Conservation (phyloP, 257 asterid species). For the Voacanga thouarsii region DNA sequence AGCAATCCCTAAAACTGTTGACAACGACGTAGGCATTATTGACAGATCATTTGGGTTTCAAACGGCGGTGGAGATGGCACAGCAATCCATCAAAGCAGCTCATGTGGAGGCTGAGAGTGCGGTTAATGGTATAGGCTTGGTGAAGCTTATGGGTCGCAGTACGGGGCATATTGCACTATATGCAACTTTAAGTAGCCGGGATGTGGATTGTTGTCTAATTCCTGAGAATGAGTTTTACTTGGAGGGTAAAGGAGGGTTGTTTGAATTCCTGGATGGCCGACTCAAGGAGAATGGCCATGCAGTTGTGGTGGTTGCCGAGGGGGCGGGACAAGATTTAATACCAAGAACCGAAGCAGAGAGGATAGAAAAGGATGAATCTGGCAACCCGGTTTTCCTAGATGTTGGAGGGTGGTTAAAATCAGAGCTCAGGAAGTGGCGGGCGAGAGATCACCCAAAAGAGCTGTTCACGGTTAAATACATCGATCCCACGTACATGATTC, state of each 20-base stretch:
- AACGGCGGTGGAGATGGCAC: constrained; percentile 89
- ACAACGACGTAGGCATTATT: constrained; percentile 74
- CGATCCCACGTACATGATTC: constrained; percentile 82
- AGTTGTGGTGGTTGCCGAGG: constrained; percentile 72
- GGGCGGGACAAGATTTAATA: constrained; percentile 72
- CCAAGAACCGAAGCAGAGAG: constrained; percentile 38
- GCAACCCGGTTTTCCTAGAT: constrained; percentile 66
- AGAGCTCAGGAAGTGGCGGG: constrained; percentile 82
- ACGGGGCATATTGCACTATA: constrained; percentile 79
- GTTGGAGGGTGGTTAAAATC: constrained; percentile 81
- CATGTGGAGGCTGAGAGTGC: constrained; percentile 81
- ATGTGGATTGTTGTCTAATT: constrained; percentile 76
- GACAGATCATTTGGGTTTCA: constrained; percentile 84
- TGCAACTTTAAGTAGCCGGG: constrained; percentile 75
- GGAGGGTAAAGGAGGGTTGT: constrained; percentile 66
- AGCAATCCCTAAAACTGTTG: constrained; percentile 81
- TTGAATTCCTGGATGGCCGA: constrained; percentile 48
- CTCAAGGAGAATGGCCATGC: constrained; percentile 53
- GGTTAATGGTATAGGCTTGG: constrained; percentile 71
- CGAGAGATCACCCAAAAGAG: constrained; percentile 53
- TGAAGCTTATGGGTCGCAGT: constrained; percentile 90
- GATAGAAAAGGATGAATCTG: constrained; percentile 63
- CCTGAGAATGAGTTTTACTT: constrained; percentile 67
- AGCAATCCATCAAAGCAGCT: constrained; percentile 72
- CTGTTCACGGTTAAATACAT: constrained; percentile 64